Base-by-base conservation (phyloP, 202 grass and related monocot species). In the Panicum virgatum region DNA sequence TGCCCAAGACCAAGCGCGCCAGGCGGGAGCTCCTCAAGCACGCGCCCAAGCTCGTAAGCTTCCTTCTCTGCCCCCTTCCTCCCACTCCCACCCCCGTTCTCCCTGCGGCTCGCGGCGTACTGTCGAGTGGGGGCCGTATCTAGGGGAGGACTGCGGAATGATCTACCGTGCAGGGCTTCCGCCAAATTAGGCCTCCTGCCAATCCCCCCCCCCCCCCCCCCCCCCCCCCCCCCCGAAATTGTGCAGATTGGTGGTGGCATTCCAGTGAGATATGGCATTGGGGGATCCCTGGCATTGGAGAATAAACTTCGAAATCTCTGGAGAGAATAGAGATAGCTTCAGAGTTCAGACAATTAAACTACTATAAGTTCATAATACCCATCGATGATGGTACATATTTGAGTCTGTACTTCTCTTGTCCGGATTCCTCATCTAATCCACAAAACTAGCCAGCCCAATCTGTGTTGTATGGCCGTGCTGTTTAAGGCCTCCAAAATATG, bases 21-120 rank as follows among this genome's bases (percentile, higher is more conserved):
- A 92, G 83, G 90, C 63, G 94, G n/a, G 92, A 62, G 75, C 12
- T 97, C 38, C 89, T 90, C 18, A 90, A 94, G 83, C 92, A 89
- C 44, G 92, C 92, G 54, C 92, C 92, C 66, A 94, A 93, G 91
- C 86, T 94, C 7, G 88, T 98, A 91, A 88, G 87, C 16, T 45
- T 46, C n/a, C 54, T 66, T 63, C 30, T 25, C 72, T 77, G n/a
- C 25, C 12, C 25, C n/a, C n/a, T n/a, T n/a, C n/a, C 4, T 30
- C 2, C 16, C n/a, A n/a, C n/a, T 60, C 59, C 5, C 34, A 11
- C 5, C 48, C 15, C 63, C 9, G 11, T 44, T 79, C 5, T 40
- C 32, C 29, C 43, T 37, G 45, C 46, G 27, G 27, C 73, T n/a
- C n/a, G n/a, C n/a, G n/a, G n/a, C n/a, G n/a, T n/a, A n/a, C n/a